phyloP scores from a whole-genome alignment of 345 rosid genomes.

The Euphorbia lathyris region DNA sequence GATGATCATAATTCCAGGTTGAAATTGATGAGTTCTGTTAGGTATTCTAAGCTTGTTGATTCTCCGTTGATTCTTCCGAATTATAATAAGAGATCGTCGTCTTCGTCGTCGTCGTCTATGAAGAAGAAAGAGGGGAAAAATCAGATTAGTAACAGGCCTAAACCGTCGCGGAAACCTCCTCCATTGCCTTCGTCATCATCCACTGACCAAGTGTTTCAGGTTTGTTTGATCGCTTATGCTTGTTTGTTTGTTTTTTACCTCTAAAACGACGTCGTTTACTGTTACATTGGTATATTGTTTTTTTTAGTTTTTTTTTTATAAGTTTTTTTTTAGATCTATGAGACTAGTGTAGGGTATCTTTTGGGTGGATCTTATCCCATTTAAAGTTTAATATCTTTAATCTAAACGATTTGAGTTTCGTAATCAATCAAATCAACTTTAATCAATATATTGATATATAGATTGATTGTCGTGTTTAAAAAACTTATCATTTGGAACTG shows the following conservation, averaged over 20 bases:
- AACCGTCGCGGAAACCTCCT: constrained; percentile 12
- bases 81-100: not conserved
- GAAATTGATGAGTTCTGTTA: constrained; percentile 14
- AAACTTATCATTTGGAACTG: no score
- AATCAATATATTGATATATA: no score
- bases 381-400: no score
- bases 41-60: constrained; percentile 36
- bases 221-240: not conserved
- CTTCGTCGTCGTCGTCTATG: constrained; percentile 1
- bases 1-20: not conserved
- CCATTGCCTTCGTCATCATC: constrained; percentile 17
- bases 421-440: no score
- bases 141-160: constrained; percentile 4
- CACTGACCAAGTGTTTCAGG: constrained; percentile 40
- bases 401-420: no score
- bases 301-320: no score
- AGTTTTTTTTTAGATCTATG: no score
- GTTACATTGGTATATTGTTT: not conserved
- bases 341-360: no score
- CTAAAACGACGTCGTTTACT: not conserved
- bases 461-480: no score
- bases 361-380: no score
- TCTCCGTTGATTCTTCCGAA: constrained; percentile 7
- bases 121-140: constrained; percentile 11
- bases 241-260: not conserved